Conservation (phyloP, 192 early-diverging fungal genomes). For the Coemansia pectinata region DNA sequence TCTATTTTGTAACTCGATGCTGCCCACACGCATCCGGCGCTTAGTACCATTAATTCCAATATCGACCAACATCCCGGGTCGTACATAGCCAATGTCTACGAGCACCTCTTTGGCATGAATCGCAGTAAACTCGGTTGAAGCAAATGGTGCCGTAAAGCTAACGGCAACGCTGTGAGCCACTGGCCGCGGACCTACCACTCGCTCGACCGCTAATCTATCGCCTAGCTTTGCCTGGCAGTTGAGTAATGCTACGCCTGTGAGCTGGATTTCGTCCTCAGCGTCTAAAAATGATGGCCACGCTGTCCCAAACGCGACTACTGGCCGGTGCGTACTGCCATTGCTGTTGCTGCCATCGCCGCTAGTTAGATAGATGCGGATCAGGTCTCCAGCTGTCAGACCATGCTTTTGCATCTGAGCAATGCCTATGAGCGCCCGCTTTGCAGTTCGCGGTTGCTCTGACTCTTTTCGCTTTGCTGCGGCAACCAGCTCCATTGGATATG, state of each 20-base stretch:
- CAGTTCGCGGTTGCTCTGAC: constrained; percentile 10
- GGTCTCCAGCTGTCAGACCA: constrained; percentile 32
- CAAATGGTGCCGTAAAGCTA: constrained; percentile 6
- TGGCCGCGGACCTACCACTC: neutral
- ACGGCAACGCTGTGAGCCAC: constrained; percentile 20
- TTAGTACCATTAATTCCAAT: constrained; percentile 21
- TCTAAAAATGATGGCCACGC: constrained; percentile 43
- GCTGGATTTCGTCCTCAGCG: constrained; percentile 14
- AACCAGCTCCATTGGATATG: constrained; percentile 10
- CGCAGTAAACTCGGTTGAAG: constrained; percentile 9
- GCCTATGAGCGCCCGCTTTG: constrained; percentile 23
- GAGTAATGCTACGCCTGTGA: constrained; percentile 20
- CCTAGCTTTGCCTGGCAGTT: constrained; percentile 42
- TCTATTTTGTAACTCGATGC: neutral
- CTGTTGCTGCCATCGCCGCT: neutral
- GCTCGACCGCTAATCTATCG: constrained; percentile 27
- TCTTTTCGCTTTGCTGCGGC: constrained; percentile 9
- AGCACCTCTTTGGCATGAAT: constrained; percentile 28
- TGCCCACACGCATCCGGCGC: constrained; percentile 19
- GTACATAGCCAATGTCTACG: constrained; percentile 27
- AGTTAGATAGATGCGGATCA: constrained; percentile 19
- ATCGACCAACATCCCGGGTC: constrained; percentile 29
- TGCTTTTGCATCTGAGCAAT: constrained; percentile 25
- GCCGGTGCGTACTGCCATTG: neutral
- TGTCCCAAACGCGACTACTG: constrained; percentile 17